phyloP scores from a whole-genome alignment of 257 asterid species.

The Solanum ossicruentum region DNA sequence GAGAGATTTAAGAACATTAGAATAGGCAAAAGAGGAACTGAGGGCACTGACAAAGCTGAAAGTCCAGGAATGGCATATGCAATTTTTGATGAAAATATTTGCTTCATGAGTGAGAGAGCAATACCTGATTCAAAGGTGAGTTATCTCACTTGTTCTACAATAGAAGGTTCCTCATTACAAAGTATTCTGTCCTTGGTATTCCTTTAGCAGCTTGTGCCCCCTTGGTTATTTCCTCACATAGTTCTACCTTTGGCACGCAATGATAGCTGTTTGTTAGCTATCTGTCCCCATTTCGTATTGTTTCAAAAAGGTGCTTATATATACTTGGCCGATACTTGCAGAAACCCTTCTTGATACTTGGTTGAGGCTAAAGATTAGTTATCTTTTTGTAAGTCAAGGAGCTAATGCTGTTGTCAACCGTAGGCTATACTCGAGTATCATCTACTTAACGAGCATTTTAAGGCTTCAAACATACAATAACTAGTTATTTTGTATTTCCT shows the following conservation, averaged over 20 bases:
- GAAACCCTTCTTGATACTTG: background rate
- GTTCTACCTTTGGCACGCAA: background rate
- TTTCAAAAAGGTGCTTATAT: background rate
- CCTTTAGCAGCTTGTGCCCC: background rate
- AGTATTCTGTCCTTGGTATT: background rate
- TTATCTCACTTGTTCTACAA: background rate
- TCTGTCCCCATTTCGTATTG: background rate
- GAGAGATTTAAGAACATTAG: conserved; percentile 63
- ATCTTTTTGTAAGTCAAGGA: background rate
- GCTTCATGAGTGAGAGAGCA: conserved; percentile 53
- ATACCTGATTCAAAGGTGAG: conserved; percentile 43
- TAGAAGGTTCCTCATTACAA: background rate
- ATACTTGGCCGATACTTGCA: background rate
- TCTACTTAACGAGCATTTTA: background rate
- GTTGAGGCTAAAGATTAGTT: background rate
- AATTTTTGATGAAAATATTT: conserved; percentile 72
- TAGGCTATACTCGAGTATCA: background rate
- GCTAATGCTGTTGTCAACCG: background rate
- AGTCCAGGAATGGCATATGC: conserved; percentile 76
- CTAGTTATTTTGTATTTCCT: background rate
- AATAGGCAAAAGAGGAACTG: conserved; percentile 56
- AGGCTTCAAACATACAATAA: background rate
- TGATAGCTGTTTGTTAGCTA: background rate
- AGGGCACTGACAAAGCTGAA: conserved; percentile 46
- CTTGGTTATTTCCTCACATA: background rate